These are phyloP conservation scores for Debaryomyces hansenii DNA, from an alignment of 805 yeast genomes.

Conservation along the genomic window DNA sequence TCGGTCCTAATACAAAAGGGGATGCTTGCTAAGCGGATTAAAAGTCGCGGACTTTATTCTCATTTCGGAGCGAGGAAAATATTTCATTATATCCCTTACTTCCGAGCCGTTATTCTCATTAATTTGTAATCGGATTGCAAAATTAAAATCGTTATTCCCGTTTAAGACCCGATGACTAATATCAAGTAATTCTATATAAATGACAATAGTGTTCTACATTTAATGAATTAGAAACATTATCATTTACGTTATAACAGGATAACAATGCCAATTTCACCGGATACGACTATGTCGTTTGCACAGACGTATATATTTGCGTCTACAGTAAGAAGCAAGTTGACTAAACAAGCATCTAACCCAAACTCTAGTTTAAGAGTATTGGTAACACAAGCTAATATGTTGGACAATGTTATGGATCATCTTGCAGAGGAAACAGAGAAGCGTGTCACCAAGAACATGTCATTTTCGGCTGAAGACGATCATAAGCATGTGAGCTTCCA, in stretches of 20 bases:
- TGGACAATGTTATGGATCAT: conserved; percentile 62
- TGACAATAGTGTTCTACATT: background rate
- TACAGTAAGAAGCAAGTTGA: conserved; percentile 61
- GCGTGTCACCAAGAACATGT: conserved; percentile 16
- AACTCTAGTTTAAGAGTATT: conserved; percentile 58
- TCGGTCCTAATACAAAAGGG: too few species aligned
- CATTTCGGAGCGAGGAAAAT: too few species aligned
- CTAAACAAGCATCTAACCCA: conserved; percentile 58
- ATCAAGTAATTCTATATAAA: background rate
- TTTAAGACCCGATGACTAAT: conserved; percentile 6
- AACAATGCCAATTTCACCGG: background rate
- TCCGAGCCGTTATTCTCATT: background rate
- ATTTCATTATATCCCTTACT: too few species aligned
- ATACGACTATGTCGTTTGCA: conserved; percentile 32
- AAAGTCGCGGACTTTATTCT: too few species aligned
- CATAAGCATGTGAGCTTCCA: conserved; percentile 11
- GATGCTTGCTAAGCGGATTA: too few species aligned
- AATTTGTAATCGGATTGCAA: background rate
- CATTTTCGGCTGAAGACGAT: conserved; percentile 5
- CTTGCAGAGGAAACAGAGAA: conserved; percentile 32
- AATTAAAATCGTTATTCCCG: conserved; percentile 1
- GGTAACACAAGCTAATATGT: conserved; percentile 70
- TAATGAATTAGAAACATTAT: background rate
- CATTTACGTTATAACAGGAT: background rate
- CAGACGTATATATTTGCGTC: conserved; percentile 64